Evolutionary conservation across 208 protist genomes (phyloP), one percentile per base, ranked within the genome.

Genomic region (Blastocrithidia nonstop): DNA sequence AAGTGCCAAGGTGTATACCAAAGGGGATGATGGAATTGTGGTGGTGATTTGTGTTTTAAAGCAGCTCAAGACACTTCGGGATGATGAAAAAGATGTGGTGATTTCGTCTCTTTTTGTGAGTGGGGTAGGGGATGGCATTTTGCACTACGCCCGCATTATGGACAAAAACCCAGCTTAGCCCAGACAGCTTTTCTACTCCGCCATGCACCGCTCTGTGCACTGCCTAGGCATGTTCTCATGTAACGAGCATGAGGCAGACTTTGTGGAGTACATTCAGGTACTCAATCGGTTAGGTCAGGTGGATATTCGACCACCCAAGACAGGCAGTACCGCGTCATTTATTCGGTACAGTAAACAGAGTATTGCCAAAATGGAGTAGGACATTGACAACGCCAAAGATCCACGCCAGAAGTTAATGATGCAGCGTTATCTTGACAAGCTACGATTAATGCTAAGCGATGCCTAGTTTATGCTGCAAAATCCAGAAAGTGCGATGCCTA

Each of bases 81-180:
- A 55, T 8, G 36, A 45, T 1, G 58, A 57, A 37, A 66, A 75
- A 37, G 57, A 62, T 40, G 58, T 86, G 45, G 39, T 80, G 11
- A 45, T 86, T 1, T 86, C 76, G 0, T 86, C 76, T 22, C 65
- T 86, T 54, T 81, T 86, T 35, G 71, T 66, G 20, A 72, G 61
- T 20, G 69, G 76, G 11, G 71, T 81, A 4, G 76, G 71, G 16
- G 52, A 66, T 43, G 65, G 76, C 24, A 54, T 81, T 13, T 73
- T 86, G 20, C 76, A 86, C 40, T 86, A 86, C 55, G 71, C 64
- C 20, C 71, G 76, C 37, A 86, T 86, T 35, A 38, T 86, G 4
- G 76, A 86, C 61, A 86, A 86, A 57, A 81, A 86, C 59, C 76
- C 76, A 0, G 76, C 76, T 19, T 71, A 86, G 61, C 76, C 71